phyloP scores from a whole-genome alignment of 164 flowering plant genomes.

The Umbellularia californica region DNA sequence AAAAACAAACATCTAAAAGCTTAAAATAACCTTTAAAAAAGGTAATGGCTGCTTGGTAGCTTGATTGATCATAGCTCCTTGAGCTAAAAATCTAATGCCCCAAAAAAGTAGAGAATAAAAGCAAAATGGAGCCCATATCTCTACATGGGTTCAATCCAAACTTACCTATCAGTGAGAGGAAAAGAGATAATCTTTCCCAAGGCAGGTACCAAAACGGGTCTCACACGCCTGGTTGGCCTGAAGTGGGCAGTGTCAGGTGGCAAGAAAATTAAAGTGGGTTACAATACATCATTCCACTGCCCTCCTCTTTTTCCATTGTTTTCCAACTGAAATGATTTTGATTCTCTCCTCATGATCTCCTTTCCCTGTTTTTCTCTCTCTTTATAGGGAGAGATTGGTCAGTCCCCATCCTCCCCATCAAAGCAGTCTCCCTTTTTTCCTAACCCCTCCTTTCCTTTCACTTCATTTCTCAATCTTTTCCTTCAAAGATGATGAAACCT shows the following conservation, averaged over 20 bases:
- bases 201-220: neutral
- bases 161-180: neutral
- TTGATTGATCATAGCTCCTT: neutral
- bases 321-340: conserved; percentile 17
- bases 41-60: neutral
- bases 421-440: neutral
- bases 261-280: conserved; percentile 1
- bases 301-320: conserved; percentile 10
- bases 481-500: neutral
- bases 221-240: too few relatives aligned
- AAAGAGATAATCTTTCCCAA: neutral
- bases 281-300: conserved; percentile 15
- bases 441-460: neutral
- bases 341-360: conserved; percentile 6
- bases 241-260: conserved; percentile 2
- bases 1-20: neutral
- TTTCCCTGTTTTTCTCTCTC: conserved; percentile 1
- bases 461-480: neutral
- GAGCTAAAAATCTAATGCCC: neutral
- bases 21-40: too few relatives aligned
- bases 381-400: conserved; percentile 3
- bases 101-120: neutral
- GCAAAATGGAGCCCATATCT: neutral
- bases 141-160: neutral
- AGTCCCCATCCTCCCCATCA: conserved; percentile 8